These are phyloP conservation scores for Ascochyta koolunga DNA, from an alignment of 2,329 filamentous ascomycete species.

Conservation along the genomic window DNA sequence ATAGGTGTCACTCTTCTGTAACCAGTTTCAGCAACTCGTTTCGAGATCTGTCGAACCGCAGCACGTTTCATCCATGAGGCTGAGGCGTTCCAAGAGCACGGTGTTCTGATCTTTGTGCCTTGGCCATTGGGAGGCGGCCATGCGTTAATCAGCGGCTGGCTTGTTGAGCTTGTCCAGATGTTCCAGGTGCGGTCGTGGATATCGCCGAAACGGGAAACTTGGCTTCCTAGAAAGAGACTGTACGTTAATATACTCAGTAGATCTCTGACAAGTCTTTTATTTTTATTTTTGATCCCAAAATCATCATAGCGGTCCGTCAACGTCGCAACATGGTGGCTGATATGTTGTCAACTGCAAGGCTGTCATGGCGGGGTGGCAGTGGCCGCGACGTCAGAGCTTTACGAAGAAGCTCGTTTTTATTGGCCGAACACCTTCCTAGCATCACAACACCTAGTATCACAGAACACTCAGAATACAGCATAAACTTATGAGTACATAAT, in stretches of 20 bases:
- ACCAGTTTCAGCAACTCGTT: conserved; percentile 24
- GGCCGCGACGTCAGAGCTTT: neutral
- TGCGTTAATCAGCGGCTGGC: conserved; percentile 13
- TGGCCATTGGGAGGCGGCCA: conserved; percentile 5
- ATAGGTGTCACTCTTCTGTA: conserved; percentile 7
- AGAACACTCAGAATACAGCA: too few relatives aligned
- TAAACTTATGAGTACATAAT: too few relatives aligned
- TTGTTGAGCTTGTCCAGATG: conserved; percentile 21
- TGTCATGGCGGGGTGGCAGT: neutral
- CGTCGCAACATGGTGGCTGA: neutral
- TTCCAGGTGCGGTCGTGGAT: neutral
- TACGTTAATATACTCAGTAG: neutral
- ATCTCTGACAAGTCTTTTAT: neutral
- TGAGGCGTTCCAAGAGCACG: conserved; percentile 10
- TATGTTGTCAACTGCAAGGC: neutral
- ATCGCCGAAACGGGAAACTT: neutral
- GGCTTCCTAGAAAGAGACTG: neutral
- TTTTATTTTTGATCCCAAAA: neutral
- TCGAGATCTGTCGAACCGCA: conserved; percentile 8
- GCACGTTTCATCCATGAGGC: conserved; percentile 22
- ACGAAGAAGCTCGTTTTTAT: too few relatives aligned
- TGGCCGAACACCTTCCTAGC: too few relatives aligned
- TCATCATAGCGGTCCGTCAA: too few relatives aligned
- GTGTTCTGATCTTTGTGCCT: conserved; percentile 7
- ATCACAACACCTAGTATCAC: too few relatives aligned